Conservation (phyloP, 495 filamentous ascomycete species). For the Friedmanniomyces simplex region DNA sequence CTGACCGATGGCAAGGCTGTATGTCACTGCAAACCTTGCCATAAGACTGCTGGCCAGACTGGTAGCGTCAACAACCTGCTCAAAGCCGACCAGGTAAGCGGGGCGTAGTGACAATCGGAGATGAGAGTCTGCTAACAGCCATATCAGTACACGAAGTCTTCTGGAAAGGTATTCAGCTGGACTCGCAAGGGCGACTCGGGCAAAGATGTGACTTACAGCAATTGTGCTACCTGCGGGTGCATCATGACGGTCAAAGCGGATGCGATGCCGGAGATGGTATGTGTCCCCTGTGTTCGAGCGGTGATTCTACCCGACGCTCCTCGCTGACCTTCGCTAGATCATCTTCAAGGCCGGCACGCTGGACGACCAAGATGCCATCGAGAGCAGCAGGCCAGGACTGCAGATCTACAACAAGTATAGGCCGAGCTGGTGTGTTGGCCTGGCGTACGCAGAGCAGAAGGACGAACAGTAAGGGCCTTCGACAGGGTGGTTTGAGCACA, state of each 20-base stretch:
- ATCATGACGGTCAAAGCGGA: constrained; percentile 9
- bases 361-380: constrained; percentile 7
- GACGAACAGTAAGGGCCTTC: not conserved
- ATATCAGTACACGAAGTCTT: constrained; percentile 5
- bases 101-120: not conserved
- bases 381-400: not conserved
- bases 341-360: constrained; percentile 17
- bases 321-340: not conserved
- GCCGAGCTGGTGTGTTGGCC: constrained; percentile 4
- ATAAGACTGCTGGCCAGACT: constrained; percentile 8
- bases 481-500: not conserved
- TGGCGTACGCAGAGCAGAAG: constrained; percentile 9
- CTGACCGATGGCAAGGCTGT: not conserved
- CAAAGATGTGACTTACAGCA: constrained; percentile 11
- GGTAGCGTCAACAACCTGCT: constrained; percentile 10
- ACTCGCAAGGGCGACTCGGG: constrained; percentile 12
- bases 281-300: not conserved
- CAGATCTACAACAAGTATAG: constrained; percentile 16
- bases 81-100: constrained; percentile 1
- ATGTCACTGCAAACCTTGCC: constrained; percentile 18
- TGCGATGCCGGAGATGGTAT: not conserved
- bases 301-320: not conserved
- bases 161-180: constrained; percentile 1
- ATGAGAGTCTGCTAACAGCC: not conserved
- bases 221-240: constrained; percentile 5